Conservation (phyloP, 805 yeast species). For the Ogataea haglerorum region DNA sequence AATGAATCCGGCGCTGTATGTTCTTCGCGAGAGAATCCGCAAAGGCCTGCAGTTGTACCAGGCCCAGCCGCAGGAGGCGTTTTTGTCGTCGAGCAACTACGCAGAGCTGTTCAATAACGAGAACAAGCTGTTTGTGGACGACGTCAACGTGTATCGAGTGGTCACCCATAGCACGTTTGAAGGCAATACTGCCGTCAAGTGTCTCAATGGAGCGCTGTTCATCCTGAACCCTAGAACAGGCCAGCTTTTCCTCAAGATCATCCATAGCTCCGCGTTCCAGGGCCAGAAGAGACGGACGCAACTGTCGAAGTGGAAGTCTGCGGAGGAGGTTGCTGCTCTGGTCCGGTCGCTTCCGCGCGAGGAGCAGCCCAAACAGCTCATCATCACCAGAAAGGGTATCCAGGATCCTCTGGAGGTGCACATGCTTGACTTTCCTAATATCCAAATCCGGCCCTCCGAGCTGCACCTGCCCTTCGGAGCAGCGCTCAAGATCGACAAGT, state of each 20-base stretch:
- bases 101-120: slow-evolving; percentile 86
- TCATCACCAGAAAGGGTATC: slow-evolving; percentile 87
- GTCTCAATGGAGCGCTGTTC: slow-evolving; percentile 89
- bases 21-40: slow-evolving; percentile 87
- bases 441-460: slow-evolving; percentile 85
- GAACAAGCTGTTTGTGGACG: slow-evolving; percentile 84
- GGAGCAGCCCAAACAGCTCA: slow-evolving; percentile 91
- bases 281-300: slow-evolving; percentile 95
- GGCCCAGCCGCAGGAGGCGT: slow-evolving; percentile 89
- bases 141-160: slow-evolving; percentile 90
- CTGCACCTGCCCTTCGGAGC: slow-evolving; percentile 85
- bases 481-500: slow-evolving; percentile 74
- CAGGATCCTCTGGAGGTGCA: slow-evolving; percentile 94
- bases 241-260: slow-evolving; percentile 80
- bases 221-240: slow-evolving; percentile 89
- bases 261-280: slow-evolving; percentile 94
- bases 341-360: slow-evolving; percentile 85
- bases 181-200: slow-evolving; percentile 88
- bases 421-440: slow-evolving; percentile 93
- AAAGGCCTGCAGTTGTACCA: slow-evolving; percentile 93
- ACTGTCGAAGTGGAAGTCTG: slow-evolving; percentile 96
- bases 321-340: slow-evolving; percentile 93
- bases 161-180: slow-evolving; percentile 88
- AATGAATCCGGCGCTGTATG: slow-evolving; percentile 89
- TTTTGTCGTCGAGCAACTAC: slow-evolving; percentile 83